Evolutionary conservation across 1,284 basidiomycete species (phyloP).

Genomic region (Fomitopsis pinicola): DNA sequence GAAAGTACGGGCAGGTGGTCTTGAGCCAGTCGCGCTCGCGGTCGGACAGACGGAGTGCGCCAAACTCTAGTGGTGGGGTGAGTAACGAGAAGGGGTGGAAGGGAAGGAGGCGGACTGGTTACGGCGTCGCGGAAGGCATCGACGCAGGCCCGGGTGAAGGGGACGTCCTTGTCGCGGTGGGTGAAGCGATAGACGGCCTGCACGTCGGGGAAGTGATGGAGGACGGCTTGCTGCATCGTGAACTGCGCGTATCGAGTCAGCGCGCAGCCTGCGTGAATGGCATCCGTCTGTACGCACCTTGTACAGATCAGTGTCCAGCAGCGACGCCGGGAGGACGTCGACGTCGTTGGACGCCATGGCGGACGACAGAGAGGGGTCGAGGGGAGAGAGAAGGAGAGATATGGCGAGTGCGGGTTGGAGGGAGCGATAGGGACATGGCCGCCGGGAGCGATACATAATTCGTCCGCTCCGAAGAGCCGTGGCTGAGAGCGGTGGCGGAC

Average conservation of each 20-base stretch:
- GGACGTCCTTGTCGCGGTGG: constrained; percentile 70
- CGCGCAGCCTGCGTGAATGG: neutral
- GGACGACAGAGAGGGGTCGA: neutral
- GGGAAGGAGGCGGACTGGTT: constrained; percentile 50
- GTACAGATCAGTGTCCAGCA: constrained; percentile 96
- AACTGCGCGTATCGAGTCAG: constrained; percentile 45
- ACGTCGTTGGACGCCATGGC: neutral
- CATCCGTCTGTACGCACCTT: constrained; percentile 46
- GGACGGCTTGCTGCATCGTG: constrained; percentile 95
- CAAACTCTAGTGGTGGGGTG: constrained; percentile 50
- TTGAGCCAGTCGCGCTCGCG: constrained; percentile 72
- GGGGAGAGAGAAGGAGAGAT: neutral
- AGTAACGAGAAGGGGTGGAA: neutral
- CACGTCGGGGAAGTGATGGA: constrained; percentile 74
- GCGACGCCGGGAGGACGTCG: constrained; percentile 44
- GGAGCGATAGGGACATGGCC: neutral
- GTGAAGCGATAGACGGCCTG: constrained; percentile 80
- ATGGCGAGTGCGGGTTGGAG: no score
- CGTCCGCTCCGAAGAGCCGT: neutral
- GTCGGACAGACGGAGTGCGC: constrained; percentile 52
- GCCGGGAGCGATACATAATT: no score
- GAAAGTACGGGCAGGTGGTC: constrained; percentile 75
- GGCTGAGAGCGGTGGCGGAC: neutral
- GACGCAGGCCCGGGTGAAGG: constrained; percentile 70
- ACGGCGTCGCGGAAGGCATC: constrained; percentile 65